Evolutionary conservation across 805 yeast genomes (phyloP), one percentile per base, ranked within the genome.

Genomic region (Monosporozyma siamensis): DNA sequence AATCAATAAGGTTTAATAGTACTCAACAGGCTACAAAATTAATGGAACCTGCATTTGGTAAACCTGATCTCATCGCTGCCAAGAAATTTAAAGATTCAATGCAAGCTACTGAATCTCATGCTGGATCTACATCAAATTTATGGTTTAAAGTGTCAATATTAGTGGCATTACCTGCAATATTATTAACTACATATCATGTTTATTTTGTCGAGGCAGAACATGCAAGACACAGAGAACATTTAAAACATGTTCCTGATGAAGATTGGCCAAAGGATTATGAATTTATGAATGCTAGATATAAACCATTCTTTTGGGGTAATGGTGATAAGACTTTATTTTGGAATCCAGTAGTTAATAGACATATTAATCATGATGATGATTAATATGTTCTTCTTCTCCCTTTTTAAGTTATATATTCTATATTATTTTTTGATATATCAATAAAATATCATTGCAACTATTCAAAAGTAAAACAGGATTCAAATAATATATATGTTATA

Each of bases 251-350:
- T 45, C 65, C 87, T 26, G 97, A 89, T 64, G 90, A 82, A 55
- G 95, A 89, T 63, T 85, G 95, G 88, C 97, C 97, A 60, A 70
- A 66, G 48, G 92, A 83, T 68, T 85, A 85, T 72, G 89, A 80
- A 57, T 92, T 78, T 78, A 89, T 82, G 75, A 92, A 92, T 76
- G 66, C 88, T 56, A 86, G 97, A 78, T 64, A 66, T 63, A 81
- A 78, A 66, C 80, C 83, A 64, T 90, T 77, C 77, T 90, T 88
- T 82, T 92, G 97, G 97, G 98, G 98, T 63, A 90, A 92, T 64
- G 97, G 98, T 65, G 95, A 89, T 75, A 80, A 85, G 77, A 87
- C 97, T 49, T 71, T 82, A 63, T 92, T 92, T 83, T 92, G 98
- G 98, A 87, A 87, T 74, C 74, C 85, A 41, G 83, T 78, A 58